These are phyloP conservation scores for Pestalotiopsis sp. DNA, from an alignment of 2,329 filamentous ascomycete genomes.

Conservation along the genomic window DNA sequence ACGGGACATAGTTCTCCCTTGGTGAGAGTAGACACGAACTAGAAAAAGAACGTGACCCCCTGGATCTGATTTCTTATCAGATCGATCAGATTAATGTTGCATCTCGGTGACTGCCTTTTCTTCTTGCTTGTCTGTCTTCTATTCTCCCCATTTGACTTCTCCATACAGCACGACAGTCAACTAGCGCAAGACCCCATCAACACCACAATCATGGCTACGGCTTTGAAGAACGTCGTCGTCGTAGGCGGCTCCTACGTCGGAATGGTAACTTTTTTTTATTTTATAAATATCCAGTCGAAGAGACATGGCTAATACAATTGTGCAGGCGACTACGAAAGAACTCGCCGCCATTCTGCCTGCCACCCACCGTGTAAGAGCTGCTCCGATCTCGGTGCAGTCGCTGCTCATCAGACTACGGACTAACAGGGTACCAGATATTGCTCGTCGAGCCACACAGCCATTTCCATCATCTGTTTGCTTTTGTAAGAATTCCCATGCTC, in stretches of 20 bases:
- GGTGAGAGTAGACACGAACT: background rate
- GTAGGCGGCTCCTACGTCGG: constrained; percentile 51
- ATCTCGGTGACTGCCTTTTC: background rate
- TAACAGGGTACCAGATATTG: constrained; percentile 25
- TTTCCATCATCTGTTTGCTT: constrained; percentile 50
- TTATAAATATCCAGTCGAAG: background rate
- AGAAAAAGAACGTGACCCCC: background rate
- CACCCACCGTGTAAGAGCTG: constrained; percentile 30
- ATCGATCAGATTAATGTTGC: background rate
- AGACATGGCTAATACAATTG: background rate
- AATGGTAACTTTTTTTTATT: constrained; percentile 27
- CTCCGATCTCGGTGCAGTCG: background rate
- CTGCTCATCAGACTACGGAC: background rate
- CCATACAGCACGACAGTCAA: background rate
- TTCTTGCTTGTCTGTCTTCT: background rate
- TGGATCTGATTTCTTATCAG: background rate
- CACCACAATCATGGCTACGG: constrained; percentile 18
- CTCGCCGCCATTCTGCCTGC: constrained; percentile 38
- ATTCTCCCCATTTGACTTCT: background rate
- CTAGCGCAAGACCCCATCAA: background rate
- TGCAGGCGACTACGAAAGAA: constrained; percentile 34
- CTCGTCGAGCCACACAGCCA: constrained; percentile 51
- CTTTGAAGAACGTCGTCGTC: constrained; percentile 40
- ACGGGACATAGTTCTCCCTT: background rate
- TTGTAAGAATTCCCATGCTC: constrained; percentile 27